These are phyloP conservation scores for Leccinum subtestaceum DNA, from an alignment of 768 basidiomycete species.

Conservation along the genomic window DNA sequence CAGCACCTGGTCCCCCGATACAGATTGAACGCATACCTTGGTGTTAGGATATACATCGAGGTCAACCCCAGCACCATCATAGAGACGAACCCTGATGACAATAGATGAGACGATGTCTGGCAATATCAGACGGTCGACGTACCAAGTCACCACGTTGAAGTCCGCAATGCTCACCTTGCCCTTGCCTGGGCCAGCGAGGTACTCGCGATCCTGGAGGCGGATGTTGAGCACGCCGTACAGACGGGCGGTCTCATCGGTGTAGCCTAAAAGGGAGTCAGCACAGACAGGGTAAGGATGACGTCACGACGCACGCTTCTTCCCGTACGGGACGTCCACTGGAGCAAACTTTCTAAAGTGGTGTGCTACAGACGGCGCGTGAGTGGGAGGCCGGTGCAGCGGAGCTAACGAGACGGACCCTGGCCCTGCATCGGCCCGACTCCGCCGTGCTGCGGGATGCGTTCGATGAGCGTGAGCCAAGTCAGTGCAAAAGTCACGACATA, in stretches of 20 bases:
- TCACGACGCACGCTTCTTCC: slow-evolving; percentile 51
- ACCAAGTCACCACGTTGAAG: slow-evolving; percentile 68
- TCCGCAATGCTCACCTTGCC: slow-evolving; percentile 74
- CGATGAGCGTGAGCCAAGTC: neutral
- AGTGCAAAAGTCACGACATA: slow-evolving; percentile 27
- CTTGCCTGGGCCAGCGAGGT: slow-evolving; percentile 69
- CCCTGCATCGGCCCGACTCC: slow-evolving; percentile 90
- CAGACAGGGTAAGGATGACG: neutral
- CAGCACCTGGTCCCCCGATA: too few species aligned
- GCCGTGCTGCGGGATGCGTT: slow-evolving; percentile 51
- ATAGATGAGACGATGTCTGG: neutral
- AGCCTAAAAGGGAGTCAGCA: slow-evolving; percentile 46
- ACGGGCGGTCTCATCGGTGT: slow-evolving; percentile 76
- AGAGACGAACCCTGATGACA: slow-evolving; percentile 50
- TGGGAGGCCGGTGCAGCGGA: slow-evolving; percentile 5
- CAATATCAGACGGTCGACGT: slow-evolving; percentile 6
- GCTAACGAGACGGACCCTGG: slow-evolving; percentile 37
- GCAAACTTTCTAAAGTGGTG: slow-evolving; percentile 69
- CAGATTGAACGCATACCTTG: slow-evolving; percentile 37
- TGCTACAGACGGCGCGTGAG: slow-evolving; percentile 34
- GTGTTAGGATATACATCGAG: slow-evolving; percentile 65
- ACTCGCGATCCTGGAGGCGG: slow-evolving; percentile 71
- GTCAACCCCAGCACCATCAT: slow-evolving; percentile 48
- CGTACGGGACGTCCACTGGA: slow-evolving; percentile 67
- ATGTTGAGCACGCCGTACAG: slow-evolving; percentile 83